Evolutionary conservation across 1,139 yeast species (phyloP).

Genomic region (Lodderomyces orthopsilosis): DNA sequence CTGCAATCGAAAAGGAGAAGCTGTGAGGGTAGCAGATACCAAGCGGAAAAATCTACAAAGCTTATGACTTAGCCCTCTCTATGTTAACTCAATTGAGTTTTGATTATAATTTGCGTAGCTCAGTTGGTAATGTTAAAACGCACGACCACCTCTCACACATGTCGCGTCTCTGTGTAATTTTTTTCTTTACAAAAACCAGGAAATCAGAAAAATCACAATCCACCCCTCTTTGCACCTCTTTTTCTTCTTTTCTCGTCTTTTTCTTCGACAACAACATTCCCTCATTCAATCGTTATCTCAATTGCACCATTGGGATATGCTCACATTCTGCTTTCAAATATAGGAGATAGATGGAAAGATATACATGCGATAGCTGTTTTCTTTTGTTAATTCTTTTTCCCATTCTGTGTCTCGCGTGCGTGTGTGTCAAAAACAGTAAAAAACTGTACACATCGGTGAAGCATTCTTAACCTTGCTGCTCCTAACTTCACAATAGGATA

Average conservation of each 20-base stretch:
- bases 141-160: too few species aligned
- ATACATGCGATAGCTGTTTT: not conserved
- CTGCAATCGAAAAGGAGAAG: not conserved
- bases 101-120: too few species aligned
- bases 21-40: too few species aligned
- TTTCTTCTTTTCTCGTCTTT: not conserved
- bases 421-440: not conserved
- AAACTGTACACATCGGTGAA: not conserved
- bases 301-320: slow-evolving; percentile 2
- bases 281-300: slow-evolving; percentile 11
- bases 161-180: too few species aligned
- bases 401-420: not conserved
- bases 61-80: too few species aligned
- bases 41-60: too few species aligned
- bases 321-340: slow-evolving; percentile 3
- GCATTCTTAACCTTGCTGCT: not conserved
- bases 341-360: not conserved
- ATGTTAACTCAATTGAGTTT: too few species aligned
- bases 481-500: not conserved
- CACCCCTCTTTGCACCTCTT: not conserved
- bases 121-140: too few species aligned
- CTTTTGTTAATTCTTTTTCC: not conserved
- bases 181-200: too few species aligned
- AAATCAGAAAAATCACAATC: too few species aligned
- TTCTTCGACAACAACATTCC: slow-evolving; percentile 7